Evolutionary conservation across 345 rosid species (phyloP), one percentile per base, ranked within the genome.

Genomic region (Brassica napus): DNA sequence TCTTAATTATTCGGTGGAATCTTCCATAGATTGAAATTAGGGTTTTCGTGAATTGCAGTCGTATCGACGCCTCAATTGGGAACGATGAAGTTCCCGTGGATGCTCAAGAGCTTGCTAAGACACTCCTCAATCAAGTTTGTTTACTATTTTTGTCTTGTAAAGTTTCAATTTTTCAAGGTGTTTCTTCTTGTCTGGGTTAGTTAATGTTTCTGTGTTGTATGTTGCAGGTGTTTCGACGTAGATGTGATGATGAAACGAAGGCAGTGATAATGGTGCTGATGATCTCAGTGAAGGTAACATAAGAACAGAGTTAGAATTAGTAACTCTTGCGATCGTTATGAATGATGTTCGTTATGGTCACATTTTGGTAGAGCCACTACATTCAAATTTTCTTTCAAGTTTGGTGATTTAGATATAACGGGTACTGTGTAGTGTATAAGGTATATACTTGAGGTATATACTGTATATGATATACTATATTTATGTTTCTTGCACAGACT

Each of bases 201-300:
- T 64, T 69, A 35, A 28, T 58, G 18, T 9, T 76, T 10, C 4
- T 71, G 39, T 76, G 68, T 78, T 82, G 1, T 73, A 16, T 63
- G 72, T 34, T 81, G 78, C 67, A 94, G 98, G 37, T 90, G 14
- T 88, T 89, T 82, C 78, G 54, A 23, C 85, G 62, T 23, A 81
- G 64, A 76, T 82, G 76, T 76, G 88, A 89, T 37, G 32, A 71
- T 75, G 26, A 61, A 34, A 64, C 82, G 7, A 77, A 74, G 30
- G 90, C 95, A 65, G 85, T 85, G 69, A 55, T 91, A 68, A 88
- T 92, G 97, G 90, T 84, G 71, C 79, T 94, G 82, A 84, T 94
- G 97, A 72, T 91, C 83, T 94, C 98, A 42, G 90, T 82, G 14
- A 94, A 94, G 95, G 97, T 94, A 86, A 31, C 16, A 35, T 60